Percentiles rank a stretch among this genome's conserved stretches.
Conservation (phyloP, 306 rosid genomes). For the Fragaria ananassa region DNA sequence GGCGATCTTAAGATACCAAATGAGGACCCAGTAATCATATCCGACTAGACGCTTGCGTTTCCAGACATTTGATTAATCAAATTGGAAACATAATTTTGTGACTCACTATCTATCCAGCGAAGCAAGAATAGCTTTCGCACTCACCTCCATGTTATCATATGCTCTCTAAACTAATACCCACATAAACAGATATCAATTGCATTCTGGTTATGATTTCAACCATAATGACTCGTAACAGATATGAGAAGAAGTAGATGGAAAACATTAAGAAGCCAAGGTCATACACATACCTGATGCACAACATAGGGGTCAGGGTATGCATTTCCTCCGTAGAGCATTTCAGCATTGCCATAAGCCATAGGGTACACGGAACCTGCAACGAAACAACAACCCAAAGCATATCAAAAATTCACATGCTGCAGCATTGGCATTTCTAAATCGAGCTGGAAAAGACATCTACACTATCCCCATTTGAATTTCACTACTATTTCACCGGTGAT, state of each 20-base stretch:
- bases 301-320: constrained; percentile 48
- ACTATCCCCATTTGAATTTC: neutral
- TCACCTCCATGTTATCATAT: neutral
- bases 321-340: constrained; percentile 48
- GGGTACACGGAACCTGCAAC: constrained; percentile 53
- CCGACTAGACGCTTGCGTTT: neutral
- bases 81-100: neutral
- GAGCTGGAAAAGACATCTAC: neutral
- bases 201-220: neutral
- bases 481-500: neutral
- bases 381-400: neutral
- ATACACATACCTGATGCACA: constrained; percentile 51
- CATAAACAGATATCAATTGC: neutral
- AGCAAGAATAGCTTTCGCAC: neutral
- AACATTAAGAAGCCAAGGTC: neutral
- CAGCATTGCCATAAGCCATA: constrained; percentile 45
- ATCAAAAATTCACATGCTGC: neutral
- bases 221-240: neutral
- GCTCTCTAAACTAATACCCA: neutral
- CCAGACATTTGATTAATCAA: neutral
- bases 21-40: neutral
- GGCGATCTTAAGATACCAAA: neutral
- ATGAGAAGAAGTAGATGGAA: neutral
- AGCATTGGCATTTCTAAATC: neutral
- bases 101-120: neutral